Evolutionary conservation across 495 filamentous ascomycete species (phyloP), one percentile per base, ranked within the genome.

Genomic region (Xanthoparmelia taractica): DNA sequence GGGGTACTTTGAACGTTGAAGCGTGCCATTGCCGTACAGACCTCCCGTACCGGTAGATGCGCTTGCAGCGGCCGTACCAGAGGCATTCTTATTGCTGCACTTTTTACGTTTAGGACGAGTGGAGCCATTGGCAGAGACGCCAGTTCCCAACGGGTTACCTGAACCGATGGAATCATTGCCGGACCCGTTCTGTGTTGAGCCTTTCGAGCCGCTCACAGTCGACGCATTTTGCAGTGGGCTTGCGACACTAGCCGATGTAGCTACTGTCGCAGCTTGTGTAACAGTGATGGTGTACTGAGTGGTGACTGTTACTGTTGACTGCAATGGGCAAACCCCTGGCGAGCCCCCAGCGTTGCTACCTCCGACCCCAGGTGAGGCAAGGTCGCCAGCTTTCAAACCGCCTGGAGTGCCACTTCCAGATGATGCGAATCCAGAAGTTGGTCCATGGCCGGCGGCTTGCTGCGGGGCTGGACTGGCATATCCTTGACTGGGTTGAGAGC

Each of bases 291-390:
- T 63, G 4, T 52, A 31, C n/a, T 56, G 29, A 17, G 33, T 55
- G 4, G 65, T 66, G 18, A 63, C 43, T 17, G 54, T 66, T 31
- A 66, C 60, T 50, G 65, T 58, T 15, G 37, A 27, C 33, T 52
- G 60, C 37, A 43, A 59, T 10, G 52, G 11, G 34, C 60, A 66
- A 1, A 52, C 41, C 33, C 45, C 15, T 33, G 41, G 48, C 38
- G 37, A 57, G 48, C 33, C 60, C 18, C 48, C 50, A 25, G 54
- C 18, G 29, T 36, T 57, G 31, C 41, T 8, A 25, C 20, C 25
- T 47, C 43, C 43, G 43, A 8, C 43, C 25, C 1, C 47, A 50
- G 47, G 23, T 27, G 47, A 50, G 47, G 10, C 47, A 50, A 23
- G 4, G 6, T 13, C 2, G 13, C 47, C 47, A 29, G 13, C 23